phyloP scores from a whole-genome alignment of 257 asterid genomes.

The Plectranthus barbatus region DNA sequence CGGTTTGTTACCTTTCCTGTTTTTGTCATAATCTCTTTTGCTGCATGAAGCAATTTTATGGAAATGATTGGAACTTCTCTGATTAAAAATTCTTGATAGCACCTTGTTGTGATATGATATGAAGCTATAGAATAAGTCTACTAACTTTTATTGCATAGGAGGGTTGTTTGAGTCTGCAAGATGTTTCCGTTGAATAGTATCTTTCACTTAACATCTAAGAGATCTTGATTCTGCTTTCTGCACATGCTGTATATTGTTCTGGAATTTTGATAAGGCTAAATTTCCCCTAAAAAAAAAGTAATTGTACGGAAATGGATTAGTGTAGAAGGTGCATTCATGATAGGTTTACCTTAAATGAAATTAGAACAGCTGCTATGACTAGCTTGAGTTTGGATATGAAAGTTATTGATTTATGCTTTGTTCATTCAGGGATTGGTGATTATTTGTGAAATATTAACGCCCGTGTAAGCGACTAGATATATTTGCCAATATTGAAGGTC shows the following conservation, averaged over 20 bases:
- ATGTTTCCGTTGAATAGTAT: too few relatives aligned
- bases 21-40: constrained; percentile 2
- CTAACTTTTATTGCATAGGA: neutral
- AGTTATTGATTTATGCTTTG: neutral
- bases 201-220: neutral
- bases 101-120: neutral
- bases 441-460: neutral
- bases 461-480: neutral
- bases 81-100: neutral
- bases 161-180: neutral
- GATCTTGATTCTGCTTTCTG: neutral
- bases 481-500: neutral
- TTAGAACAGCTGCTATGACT: too few relatives aligned
- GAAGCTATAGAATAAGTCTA: neutral
- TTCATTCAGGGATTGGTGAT: neutral
- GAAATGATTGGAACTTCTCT: neutral
- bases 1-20: constrained; percentile 51
- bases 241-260: neutral
- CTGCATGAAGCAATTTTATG: neutral
- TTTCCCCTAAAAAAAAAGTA: neutral
- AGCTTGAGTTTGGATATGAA: too few relatives aligned
- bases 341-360: neutral
- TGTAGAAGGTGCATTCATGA: too few relatives aligned
- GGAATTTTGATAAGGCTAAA: neutral
- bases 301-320: neutral